These are phyloP conservation scores for Gaeumannomyces sp. DNA, from an alignment of 2,329 filamentous ascomycete species.

Conservation along the genomic window DNA sequence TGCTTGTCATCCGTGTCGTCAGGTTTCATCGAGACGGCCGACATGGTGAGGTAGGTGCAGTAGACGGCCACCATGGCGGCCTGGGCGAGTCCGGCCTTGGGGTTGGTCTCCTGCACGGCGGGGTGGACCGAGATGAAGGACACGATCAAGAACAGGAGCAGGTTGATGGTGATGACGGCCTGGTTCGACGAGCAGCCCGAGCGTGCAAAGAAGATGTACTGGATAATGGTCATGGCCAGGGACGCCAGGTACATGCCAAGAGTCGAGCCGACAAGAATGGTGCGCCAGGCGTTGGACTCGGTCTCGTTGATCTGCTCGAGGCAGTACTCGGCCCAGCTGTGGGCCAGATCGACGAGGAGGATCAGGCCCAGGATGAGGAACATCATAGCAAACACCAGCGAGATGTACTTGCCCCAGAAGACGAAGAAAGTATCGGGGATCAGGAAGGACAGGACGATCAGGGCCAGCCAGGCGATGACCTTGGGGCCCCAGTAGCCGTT, in stretches of 20 bases:
- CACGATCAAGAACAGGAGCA: constrained; percentile 74
- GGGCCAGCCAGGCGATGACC: constrained; percentile 77
- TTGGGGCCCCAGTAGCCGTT: constrained; percentile 99
- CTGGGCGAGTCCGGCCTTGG: constrained; percentile 91
- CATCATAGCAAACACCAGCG: constrained; percentile 80
- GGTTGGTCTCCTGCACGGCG: constrained; percentile 82
- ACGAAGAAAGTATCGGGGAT: constrained; percentile 95
- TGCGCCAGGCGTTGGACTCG: constrained; percentile 79
- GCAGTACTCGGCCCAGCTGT: constrained; percentile 96
- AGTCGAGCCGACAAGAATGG: constrained; percentile 83
- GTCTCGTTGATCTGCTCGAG: constrained; percentile 86
- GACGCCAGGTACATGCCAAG: constrained; percentile 89
- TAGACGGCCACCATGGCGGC: constrained; percentile 96
- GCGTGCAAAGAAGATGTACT: constrained; percentile 92
- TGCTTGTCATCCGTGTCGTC: constrained; percentile 84
- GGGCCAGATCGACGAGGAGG: constrained; percentile 87
- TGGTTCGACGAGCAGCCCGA: constrained; percentile 91
- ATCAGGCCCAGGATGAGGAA: constrained; percentile 92
- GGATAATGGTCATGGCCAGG: constrained; percentile 88
- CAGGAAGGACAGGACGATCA: constrained; percentile 88
- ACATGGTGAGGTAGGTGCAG: constrained; percentile 98
- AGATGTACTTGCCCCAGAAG: constrained; percentile 91
- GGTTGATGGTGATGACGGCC: constrained; percentile 88
- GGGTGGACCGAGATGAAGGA: constrained; percentile 87
- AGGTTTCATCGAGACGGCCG: constrained; percentile 96